Percentiles rank a stretch among this genome's conserved stretches.
Conservation (phyloP, 1,284 basidiomycete genomes). For the Cryptococcus sp. region DNA sequence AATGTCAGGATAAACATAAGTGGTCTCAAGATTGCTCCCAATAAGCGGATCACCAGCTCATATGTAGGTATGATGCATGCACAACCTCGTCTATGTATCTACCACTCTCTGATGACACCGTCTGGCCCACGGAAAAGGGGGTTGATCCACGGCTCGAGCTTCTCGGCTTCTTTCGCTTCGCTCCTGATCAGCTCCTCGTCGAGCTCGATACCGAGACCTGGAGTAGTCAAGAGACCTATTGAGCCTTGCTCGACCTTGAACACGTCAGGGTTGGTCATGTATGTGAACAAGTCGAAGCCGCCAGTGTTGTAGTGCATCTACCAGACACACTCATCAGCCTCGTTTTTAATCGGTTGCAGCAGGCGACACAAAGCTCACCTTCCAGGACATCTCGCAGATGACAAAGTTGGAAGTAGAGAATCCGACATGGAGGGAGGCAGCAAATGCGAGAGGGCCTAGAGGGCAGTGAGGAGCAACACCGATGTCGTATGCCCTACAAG, state of each 20-base stretch:
- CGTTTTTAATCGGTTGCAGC: constrained; percentile 3
- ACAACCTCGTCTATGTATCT: constrained; percentile 11
- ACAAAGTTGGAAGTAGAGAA: constrained; percentile 54
- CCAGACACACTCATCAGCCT: constrained; percentile 23
- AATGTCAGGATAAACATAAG: no score
- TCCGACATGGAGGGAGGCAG: constrained; percentile 58
- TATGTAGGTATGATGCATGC: no score
- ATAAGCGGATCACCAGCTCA: no score
- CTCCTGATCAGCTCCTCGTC: constrained; percentile 65
- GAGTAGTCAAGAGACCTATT: constrained; percentile 61
- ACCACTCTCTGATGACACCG: constrained; percentile 62
- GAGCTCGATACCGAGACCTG: constrained; percentile 69
- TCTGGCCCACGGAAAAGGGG: constrained; percentile 64
- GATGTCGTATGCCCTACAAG: constrained; percentile 50
- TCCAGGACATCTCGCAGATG: constrained; percentile 54
- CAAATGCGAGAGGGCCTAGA: constrained; percentile 67
- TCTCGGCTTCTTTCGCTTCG: constrained; percentile 55
- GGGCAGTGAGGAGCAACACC: constrained; percentile 56
- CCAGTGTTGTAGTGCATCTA: constrained; percentile 71
- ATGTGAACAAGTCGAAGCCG: constrained; percentile 66
- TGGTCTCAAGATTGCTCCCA: no score
- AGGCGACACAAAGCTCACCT: constrained; percentile 3
- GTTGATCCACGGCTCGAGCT: constrained; percentile 59
- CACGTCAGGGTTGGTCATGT: constrained; percentile 59
- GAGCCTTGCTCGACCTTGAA: constrained; percentile 66